Percentiles rank a stretch among this genome's conserved stretches.
Conservation (phyloP, 192 early-diverging fungal genomes). For the Glomus cerebriforme region DNA sequence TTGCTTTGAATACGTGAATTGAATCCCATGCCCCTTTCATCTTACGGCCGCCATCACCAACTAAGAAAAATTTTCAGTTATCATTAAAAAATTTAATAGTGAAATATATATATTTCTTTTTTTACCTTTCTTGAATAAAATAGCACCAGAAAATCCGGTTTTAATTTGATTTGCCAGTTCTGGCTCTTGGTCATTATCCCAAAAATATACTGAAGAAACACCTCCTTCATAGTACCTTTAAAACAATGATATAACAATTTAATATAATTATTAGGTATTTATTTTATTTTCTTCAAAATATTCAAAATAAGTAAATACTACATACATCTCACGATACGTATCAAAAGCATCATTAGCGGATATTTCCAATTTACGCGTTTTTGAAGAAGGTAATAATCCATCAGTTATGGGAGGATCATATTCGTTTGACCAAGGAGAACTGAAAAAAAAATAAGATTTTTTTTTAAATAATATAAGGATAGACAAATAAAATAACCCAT, state of each 20-base stretch:
- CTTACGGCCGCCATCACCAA: conserved; percentile 59
- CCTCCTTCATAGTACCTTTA: conserved; percentile 88
- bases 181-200: conserved; percentile 58
- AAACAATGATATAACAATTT: background rate
- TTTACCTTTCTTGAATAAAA: conserved; percentile 95
- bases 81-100: background rate
- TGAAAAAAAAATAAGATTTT: conserved; percentile 24
- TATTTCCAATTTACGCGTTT: conserved; percentile 86
- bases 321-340: conserved; percentile 92
- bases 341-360: conserved; percentile 94
- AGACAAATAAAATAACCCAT: too few species aligned
- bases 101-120: background rate
- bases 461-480: too few species aligned
- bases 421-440: conserved; percentile 97
- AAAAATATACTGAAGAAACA: conserved; percentile 95
- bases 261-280: background rate
- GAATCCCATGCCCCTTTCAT: conserved; percentile 97
- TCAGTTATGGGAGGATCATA: conserved; percentile 87
- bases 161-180: conserved; percentile 34
- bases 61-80: conserved; percentile 15
- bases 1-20: conserved; percentile 93
- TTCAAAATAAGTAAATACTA: conserved; percentile 21
- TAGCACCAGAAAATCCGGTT: conserved; percentile 83
- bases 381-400: conserved; percentile 73
- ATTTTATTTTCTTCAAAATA: background rate